Conservation (phyloP, 2,329 filamentous ascomycete genomes). For the Pseudogymnoascus destructans region DNA sequence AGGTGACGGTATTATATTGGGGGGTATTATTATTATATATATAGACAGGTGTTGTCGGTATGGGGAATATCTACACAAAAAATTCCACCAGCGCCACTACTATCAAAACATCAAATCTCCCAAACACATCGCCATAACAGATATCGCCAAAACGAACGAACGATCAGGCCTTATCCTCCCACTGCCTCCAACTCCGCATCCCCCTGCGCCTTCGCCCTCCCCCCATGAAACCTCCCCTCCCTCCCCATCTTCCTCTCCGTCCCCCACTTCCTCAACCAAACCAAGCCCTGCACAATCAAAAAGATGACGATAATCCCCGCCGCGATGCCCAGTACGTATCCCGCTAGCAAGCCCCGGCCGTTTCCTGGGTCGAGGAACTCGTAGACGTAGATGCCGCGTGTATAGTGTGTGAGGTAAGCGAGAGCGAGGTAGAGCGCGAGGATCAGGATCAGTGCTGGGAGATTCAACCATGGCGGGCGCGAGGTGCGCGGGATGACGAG, state of each 20-base stretch:
- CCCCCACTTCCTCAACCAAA: conserved; percentile 17
- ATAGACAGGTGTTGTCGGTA: neutral
- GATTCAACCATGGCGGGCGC: conserved; percentile 49
- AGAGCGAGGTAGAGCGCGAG: conserved; percentile 59
- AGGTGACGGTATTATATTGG: conserved; percentile 12
- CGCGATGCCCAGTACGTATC: conserved; percentile 22
- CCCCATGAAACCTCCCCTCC: conserved; percentile 28
- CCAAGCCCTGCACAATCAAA: conserved; percentile 13
- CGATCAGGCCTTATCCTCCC: conserved; percentile 19
- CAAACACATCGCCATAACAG: neutral
- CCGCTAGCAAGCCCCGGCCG: neutral
- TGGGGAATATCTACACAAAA: neutral
- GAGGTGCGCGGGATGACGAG: conserved; percentile 53
- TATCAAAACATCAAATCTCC: too few relatives aligned
- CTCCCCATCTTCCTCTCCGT: conserved; percentile 33
- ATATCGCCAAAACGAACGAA: too few relatives aligned
- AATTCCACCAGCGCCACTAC: neutral
- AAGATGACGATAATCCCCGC: conserved; percentile 21
- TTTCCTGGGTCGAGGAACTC: conserved; percentile 53
- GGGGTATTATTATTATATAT: neutral
- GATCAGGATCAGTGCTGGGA: conserved; percentile 55
- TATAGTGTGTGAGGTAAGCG: conserved; percentile 59
- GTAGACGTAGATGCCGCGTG: conserved; percentile 65
- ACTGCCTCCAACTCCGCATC: conserved; percentile 20
- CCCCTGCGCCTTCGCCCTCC: conserved; percentile 17